Conservation (phyloP, 2,329 filamentous ascomycete genomes). For the Fusarium bulbicola region DNA sequence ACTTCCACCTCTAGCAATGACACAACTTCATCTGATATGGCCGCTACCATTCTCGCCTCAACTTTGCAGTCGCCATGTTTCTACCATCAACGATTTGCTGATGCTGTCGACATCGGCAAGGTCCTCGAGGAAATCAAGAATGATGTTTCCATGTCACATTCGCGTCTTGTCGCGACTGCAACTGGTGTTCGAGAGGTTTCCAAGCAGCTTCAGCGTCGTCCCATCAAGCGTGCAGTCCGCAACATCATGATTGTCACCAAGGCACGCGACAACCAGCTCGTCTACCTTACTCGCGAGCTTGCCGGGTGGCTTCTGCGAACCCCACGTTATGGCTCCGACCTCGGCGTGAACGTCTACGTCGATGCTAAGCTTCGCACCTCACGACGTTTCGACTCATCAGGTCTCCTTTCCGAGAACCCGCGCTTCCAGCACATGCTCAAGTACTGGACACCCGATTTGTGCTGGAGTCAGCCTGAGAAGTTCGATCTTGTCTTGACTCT, state of each 20-base stretch:
- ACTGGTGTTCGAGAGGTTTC: constrained; percentile 95
- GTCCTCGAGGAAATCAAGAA: constrained; percentile 93
- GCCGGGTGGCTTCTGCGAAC: constrained; percentile 88
- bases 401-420: constrained; percentile 76
- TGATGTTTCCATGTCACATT: constrained; percentile 92
- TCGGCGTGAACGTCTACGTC: constrained; percentile 98
- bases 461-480: constrained; percentile 91
- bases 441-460: constrained; percentile 97
- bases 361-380: constrained; percentile 91
- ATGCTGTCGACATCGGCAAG: constrained; percentile 93
- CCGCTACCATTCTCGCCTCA: constrained; percentile 44
- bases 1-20: constrained; percentile 17
- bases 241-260: constrained; percentile 99
- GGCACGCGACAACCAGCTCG: constrained; percentile 92
- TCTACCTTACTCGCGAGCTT: constrained; percentile 87
- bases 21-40: constrained; percentile 21
- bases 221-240: constrained; percentile 89
- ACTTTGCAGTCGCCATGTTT: constrained; percentile 91
- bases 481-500: constrained; percentile 94
- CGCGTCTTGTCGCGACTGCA: constrained; percentile 91
- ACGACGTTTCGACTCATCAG: constrained; percentile 83
- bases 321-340: constrained; percentile 85
- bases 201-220: constrained; percentile 90
- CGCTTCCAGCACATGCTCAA: constrained; percentile 85
- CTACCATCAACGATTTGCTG: constrained; percentile 96